A percentile compares a stretch with the other conserved stretches of the same genome.
These are phyloP conservation scores for Pseudogymnoascus sp. DNA, from an alignment of 2,329 filamentous ascomycete species.

Conservation along the genomic window DNA sequence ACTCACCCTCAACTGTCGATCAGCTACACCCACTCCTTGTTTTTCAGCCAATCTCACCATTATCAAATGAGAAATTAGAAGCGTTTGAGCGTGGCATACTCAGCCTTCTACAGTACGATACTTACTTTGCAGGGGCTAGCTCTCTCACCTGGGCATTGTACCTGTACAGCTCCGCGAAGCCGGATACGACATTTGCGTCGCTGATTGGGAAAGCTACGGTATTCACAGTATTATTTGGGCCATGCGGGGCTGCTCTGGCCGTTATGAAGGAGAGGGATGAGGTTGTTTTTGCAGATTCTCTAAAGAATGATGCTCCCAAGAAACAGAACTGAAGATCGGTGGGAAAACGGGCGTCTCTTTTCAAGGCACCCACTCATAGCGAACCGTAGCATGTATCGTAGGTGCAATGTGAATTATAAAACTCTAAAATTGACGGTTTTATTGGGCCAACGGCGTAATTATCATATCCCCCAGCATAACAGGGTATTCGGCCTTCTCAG, in stretches of 20 bases:
- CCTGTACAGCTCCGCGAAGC: background rate
- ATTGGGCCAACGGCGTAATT: background rate
- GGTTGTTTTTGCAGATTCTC: background rate
- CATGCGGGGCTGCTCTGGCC: background rate
- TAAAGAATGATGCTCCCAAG: background rate
- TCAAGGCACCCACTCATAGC: background rate
- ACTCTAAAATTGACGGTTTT: background rate
- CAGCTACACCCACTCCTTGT: background rate
- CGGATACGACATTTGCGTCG: background rate
- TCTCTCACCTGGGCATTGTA: background rate
- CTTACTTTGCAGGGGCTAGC: background rate
- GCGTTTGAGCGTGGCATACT: background rate
- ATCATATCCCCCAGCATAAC: background rate
- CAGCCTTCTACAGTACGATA: background rate
- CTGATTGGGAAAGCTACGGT: background rate
- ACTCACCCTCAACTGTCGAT: background rate
- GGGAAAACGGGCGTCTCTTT: too few relatives aligned
- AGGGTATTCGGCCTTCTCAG: background rate
- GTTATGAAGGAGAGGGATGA: constrained; percentile 1
- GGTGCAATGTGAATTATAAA: background rate
- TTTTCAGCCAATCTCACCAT: background rate
- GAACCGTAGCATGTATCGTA: background rate
- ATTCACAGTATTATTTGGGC: background rate
- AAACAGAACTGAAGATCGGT: background rate
- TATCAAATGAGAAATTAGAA: background rate